Evolutionary conservation across 148 eudicot species (phyloP), one percentile per base, ranked within the genome.

Genomic region (Dysphania ambrosioides): DNA sequence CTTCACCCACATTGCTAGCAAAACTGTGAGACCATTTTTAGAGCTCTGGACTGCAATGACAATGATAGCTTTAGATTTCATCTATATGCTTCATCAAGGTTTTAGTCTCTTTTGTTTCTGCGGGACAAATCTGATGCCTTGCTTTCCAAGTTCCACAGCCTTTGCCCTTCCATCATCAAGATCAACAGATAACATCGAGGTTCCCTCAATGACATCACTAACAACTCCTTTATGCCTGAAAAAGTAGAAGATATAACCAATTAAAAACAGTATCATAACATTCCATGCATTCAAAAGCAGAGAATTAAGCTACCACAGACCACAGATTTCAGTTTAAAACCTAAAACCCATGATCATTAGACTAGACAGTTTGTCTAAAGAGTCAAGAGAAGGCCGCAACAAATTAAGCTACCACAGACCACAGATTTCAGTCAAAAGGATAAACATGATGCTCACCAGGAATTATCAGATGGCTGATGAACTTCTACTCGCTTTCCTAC

Each of bases 401-500:
- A 27, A 24, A n/a, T 67, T 51, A n/a, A 65, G 7, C 41, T 8
- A 65, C 38, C 68, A 42, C n/a, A 42, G 2, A 42, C 47, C 66
- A 63, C 41, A 40, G 2, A 40, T 8, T 66, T 36, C 31, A n/a
- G n/a, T n/a, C n/a, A n/a, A n/a, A 66, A 44, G 47, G 51, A 38
- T 10, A 15, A 66, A 38, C 70, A 23, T 40, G 40, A 19, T 6
- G 75, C 90, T 84, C 79, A 95, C 98, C 98, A 95, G 74, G 96
- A 78, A 75, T 90, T 85, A 74, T 87, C 90, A 10, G 97, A 88
- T 49, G 86, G 83, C 81, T 92, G 93, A 83, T 92, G 96, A 81
- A 95, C 85, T 82, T 92, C 97, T 66, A 95, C 99, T 73, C 92
- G 87, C 87, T 92, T 95, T 71, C 99, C 99, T 73, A 89, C 55